Percentiles rank a stretch among this genome's conserved stretches.
Conservation (phyloP, 306 rosid species). For the Dalbergia cochinchinensis region DNA sequence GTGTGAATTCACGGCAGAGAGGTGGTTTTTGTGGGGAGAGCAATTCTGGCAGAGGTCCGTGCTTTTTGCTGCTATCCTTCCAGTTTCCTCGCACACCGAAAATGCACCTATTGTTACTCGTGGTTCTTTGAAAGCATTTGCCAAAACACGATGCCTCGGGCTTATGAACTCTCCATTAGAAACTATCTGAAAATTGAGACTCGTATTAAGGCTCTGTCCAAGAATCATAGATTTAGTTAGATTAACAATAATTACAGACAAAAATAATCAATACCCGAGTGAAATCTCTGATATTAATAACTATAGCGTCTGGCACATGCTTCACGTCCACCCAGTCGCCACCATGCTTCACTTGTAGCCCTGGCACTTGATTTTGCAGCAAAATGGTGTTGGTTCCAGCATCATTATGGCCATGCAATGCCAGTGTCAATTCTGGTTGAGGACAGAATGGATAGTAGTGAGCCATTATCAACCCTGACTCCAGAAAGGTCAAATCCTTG, state of each 20-base stretch:
- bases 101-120: neutral
- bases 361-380: neutral
- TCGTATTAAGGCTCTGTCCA: neutral
- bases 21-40: neutral
- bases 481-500: neutral
- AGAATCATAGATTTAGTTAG: neutral
- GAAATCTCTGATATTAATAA: neutral
- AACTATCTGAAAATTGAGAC: neutral
- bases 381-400: neutral
- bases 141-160: neutral
- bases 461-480: neutral
- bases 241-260: neutral
- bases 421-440: neutral
- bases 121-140: neutral
- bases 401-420: neutral
- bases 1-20: neutral
- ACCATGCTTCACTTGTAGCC: neutral
- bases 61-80: neutral
- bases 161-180: neutral
- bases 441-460: neutral
- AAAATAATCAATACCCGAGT: neutral
- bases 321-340: neutral
- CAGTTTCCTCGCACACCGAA: neutral
- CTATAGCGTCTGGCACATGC: neutral
- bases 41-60: neutral